Evolutionary conservation across 2,329 filamentous ascomycete genomes (phyloP).

Genomic region (Parasarocladium wereldwijsianum): DNA sequence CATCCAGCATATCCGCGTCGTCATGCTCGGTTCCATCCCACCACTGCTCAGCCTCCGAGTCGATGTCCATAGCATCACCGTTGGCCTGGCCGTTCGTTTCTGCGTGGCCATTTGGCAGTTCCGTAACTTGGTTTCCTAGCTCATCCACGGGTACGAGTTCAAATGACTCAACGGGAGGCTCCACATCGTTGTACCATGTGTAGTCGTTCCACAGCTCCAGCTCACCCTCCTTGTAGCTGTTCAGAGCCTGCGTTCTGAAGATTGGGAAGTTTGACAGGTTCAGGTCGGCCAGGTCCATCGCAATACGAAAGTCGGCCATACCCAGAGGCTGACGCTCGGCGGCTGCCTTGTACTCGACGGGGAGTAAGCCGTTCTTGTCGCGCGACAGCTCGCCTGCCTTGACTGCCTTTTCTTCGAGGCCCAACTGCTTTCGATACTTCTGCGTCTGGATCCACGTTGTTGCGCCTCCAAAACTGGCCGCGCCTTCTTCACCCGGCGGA

Average conservation of each 20-base stretch:
- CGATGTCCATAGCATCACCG: slow-evolving; percentile 39
- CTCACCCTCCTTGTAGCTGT: slow-evolving; percentile 62
- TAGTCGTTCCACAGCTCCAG: slow-evolving; percentile 52
- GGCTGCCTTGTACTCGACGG: slow-evolving; percentile 65
- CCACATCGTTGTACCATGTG: slow-evolving; percentile 30
- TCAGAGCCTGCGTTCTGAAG: slow-evolving; percentile 54
- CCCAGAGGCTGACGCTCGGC: slow-evolving; percentile 57
- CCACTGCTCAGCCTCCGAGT: slow-evolving; percentile 36
- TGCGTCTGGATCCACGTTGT: slow-evolving; percentile 64
- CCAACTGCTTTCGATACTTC: slow-evolving; percentile 61
- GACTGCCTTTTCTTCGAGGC: slow-evolving; percentile 59
- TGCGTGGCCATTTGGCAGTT: slow-evolving; percentile 31
- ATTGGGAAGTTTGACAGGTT: slow-evolving; percentile 67
- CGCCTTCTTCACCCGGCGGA: slow-evolving; percentile 46
- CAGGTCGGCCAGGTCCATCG: slow-evolving; percentile 60
- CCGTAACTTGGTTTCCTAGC: slow-evolving; percentile 20
- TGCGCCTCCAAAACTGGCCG: slow-evolving; percentile 48
- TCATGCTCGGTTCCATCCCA: slow-evolving; percentile 46
- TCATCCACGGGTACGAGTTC: slow-evolving; percentile 15
- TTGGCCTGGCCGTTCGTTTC: too few relatives aligned
- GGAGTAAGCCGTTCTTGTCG: slow-evolving; percentile 64
- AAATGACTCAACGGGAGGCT: slow-evolving; percentile 12
- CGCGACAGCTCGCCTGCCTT: slow-evolving; percentile 59
- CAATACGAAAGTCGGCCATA: slow-evolving; percentile 64
- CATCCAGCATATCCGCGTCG: slow-evolving; percentile 38